These are phyloP conservation scores for Gynochthodes officinalis DNA, from an alignment of 257 asterid genomes.

Conservation along the genomic window DNA sequence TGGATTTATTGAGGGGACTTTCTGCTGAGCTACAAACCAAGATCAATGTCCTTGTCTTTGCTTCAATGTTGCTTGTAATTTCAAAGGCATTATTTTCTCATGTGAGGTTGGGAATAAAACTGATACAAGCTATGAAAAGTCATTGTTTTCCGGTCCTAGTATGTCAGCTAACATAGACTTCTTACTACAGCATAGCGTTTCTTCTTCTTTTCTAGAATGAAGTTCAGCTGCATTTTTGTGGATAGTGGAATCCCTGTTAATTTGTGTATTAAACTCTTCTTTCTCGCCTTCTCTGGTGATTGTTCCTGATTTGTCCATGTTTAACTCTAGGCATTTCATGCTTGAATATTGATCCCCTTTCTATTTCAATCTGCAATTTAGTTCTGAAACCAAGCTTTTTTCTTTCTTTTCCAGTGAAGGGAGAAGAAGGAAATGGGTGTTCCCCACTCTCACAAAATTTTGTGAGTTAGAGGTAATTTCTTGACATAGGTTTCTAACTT, in stretches of 20 bases:
- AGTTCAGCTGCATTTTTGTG: conserved; percentile 2
- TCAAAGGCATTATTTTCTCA: conserved; percentile 88
- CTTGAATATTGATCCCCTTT: background rate
- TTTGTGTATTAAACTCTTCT: background rate
- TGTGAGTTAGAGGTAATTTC: conserved; percentile 47
- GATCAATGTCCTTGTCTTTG: conserved; percentile 80
- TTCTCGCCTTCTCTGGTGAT: conserved; percentile 3
- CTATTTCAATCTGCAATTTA: conserved; percentile 9
- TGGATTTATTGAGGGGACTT: conserved; percentile 72
- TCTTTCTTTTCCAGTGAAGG: conserved; percentile 75
- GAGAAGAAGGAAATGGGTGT: conserved; percentile 88
- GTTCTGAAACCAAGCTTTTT: conserved; percentile 12
- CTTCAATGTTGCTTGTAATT: conserved; percentile 88
- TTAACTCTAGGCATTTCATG: background rate
- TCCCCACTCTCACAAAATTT: conserved; percentile 64
- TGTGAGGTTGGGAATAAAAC: conserved; percentile 59
- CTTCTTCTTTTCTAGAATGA: background rate
- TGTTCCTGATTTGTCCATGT: background rate
- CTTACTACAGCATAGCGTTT: background rate
- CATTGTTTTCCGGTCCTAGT: background rate
- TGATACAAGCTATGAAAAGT: conserved; percentile 7
- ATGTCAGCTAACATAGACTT: background rate
- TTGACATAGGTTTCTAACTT: conserved; percentile 7
- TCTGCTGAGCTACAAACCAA: conserved; percentile 78
- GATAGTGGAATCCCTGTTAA: background rate